Evolutionary conservation across 2,329 filamentous ascomycete genomes (phyloP), one percentile per base, ranked within the genome.

Genomic region (Talaromyces amestolkiae): DNA sequence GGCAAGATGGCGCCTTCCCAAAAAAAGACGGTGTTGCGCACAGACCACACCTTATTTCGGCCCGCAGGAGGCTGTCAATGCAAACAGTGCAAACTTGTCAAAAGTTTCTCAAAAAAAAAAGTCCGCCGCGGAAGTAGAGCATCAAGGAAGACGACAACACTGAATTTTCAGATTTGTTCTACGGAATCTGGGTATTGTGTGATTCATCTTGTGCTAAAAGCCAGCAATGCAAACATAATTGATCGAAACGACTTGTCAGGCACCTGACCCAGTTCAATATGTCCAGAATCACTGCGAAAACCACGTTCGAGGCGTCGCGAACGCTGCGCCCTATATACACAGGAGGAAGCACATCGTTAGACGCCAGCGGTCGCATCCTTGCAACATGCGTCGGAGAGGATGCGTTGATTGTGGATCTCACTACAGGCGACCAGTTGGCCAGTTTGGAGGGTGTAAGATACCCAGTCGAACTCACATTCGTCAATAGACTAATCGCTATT

Each of bases 261-360:
- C 22, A 59, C n/a, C 54, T 49, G 61, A 53, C 51, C 56, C 37
- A n/a, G 33, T 58, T 61, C 58, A 69, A 68, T 60, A 80, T 80
- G 71, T 85, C 85, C 73, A 84, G 85, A 76, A 78, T 84, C 67
- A 81, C 81, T 47, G 78, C 84, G 71, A 96, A 93, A 83, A 97
- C 93, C 65, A 97, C 94, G 3, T 99, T 97, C 77, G 91, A 96
- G 74, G 87, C 90, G 66, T 86, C 86, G 69, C 88, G 90, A 73
- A 91, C 92, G 58, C 91, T 99, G 64, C 91, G 93, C 72, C 95
- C 95, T 22, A 94, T 98, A 59, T 97, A 95, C 75, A 97, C 94
- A 1, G 95, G 95, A 63, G 95, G 95, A 51, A 90, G 91, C 69
- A 88, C 96, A 66, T 88, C 92, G 35, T 85, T 98, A 67, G 92